Evolutionary conservation across 129 eudicot genomes (phyloP).

Genomic region (Gnaphalium uliginosum): DNA sequence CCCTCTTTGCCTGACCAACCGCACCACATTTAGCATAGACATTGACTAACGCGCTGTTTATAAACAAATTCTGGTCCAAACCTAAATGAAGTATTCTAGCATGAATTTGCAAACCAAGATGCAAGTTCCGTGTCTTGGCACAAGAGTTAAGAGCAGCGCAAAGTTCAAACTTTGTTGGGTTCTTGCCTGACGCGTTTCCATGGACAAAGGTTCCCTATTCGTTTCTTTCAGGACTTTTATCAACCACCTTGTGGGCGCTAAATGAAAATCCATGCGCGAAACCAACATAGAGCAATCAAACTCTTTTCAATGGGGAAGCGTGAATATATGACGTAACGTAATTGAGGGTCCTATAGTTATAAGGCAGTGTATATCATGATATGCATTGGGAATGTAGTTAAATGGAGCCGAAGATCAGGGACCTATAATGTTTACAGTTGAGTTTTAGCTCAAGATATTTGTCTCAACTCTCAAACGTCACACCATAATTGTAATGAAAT

Average conservation of each 20-base stretch:
- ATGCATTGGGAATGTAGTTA: not conserved
- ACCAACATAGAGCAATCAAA: not conserved
- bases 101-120: conserved; percentile 43
- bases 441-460: too few species aligned
- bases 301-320: not conserved
- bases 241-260: conserved; percentile 30
- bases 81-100: conserved; percentile 30
- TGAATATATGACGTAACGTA: not conserved
- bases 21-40: conserved; percentile 47
- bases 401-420: not conserved
- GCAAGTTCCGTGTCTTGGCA: conserved; percentile 36
- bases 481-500: too few species aligned
- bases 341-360: not conserved
- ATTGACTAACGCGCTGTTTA: conserved; percentile 43
- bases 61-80: conserved; percentile 38
- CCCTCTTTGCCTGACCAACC: conserved; percentile 36
- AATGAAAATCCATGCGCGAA: not conserved
- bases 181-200: conserved; percentile 17
- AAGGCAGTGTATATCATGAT: conserved; percentile 11
- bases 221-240: conserved; percentile 21
- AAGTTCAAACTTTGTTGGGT: conserved; percentile 23
- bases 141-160: conserved; percentile 40
- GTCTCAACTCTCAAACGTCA: too few species aligned
- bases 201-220: not conserved
- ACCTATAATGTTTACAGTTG: too few species aligned